Percentiles rank a stretch among this genome's conserved stretches.
Conservation (phyloP, 345 rosid species). For the Excoecaria agallocha region DNA sequence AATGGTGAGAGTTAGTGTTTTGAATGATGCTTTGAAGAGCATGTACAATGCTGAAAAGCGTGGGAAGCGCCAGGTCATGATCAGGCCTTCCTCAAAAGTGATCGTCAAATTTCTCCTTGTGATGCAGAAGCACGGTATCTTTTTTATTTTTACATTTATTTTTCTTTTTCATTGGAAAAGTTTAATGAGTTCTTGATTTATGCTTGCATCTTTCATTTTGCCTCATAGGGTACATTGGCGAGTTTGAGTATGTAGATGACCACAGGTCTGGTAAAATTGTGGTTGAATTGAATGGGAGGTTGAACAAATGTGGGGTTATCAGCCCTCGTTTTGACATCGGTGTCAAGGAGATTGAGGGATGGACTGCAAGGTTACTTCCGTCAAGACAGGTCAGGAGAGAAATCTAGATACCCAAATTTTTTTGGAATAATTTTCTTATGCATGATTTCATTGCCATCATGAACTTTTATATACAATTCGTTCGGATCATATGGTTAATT, state of each 20-base stretch:
- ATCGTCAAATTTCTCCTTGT: constrained; percentile 30
- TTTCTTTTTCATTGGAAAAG: not conserved
- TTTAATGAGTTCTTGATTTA: not conserved
- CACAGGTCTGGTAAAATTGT: constrained; percentile 37
- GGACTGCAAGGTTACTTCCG: constrained; percentile 36
- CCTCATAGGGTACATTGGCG: constrained; percentile 30
- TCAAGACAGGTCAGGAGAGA: constrained; percentile 30
- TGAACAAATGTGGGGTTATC: constrained; percentile 38
- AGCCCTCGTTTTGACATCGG: constrained; percentile 37
- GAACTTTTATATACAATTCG: not conserved
- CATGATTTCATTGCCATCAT: not conserved
- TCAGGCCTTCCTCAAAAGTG: constrained; percentile 35
- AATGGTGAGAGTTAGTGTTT: constrained; percentile 35
- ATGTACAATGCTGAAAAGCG: constrained; percentile 37
- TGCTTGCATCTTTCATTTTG: not conserved
- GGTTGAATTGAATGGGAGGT: constrained; percentile 30
- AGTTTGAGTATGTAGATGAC: constrained; percentile 34
- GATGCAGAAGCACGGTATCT: constrained; percentile 34
- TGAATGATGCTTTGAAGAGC: constrained; percentile 36
- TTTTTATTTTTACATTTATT: not conserved
- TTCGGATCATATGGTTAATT: not conserved
- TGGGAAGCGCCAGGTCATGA: constrained; percentile 35
- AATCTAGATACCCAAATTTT: not conserved
- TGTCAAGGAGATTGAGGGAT: constrained; percentile 34
- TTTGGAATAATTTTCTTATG: no score